These are phyloP conservation scores for Neocatenulostroma microsporum DNA, from an alignment of 2,329 filamentous ascomycete genomes.

Conservation along the genomic window DNA sequence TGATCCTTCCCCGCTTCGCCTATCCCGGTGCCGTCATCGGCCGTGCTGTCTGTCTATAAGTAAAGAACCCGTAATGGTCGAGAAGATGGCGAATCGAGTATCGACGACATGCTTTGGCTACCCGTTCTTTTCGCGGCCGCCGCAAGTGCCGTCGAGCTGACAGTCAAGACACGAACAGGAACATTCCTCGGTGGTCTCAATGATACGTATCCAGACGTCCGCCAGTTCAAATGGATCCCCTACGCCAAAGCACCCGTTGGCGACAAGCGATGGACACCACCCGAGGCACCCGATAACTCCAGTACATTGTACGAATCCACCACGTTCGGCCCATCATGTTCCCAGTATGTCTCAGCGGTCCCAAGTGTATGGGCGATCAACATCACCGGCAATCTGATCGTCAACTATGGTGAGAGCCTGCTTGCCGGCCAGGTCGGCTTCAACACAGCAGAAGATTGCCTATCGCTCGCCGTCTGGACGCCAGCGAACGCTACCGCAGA, in stretches of 20 bases:
- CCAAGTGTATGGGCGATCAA: conserved; percentile 20
- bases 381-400: conserved; percentile 7
- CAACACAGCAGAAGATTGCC: conserved; percentile 37
- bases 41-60: too few species aligned
- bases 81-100: too few species aligned
- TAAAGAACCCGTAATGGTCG: too few species aligned
- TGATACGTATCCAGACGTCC: conserved; percentile 9
- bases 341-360: conserved; percentile 29
- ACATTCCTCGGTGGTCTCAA: conserved; percentile 9
- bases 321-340: conserved; percentile 18
- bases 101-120: not conserved
- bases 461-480: conserved; percentile 41
- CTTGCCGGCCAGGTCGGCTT: conserved; percentile 3
- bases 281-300: not conserved
- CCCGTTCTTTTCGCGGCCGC: not conserved
- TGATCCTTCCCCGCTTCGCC: too few species aligned
- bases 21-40: too few species aligned
- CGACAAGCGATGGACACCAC: conserved; percentile 11
- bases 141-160: not conserved
- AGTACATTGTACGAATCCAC: conserved; percentile 2
- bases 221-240: conserved; percentile 10
- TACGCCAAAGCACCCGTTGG: conserved; percentile 11
- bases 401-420: conserved; percentile 12
- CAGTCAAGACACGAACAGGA: conserved; percentile 8
- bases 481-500: conserved; percentile 25